Evolutionary conservation across 139 green algal species (phyloP).

Genomic region (Chlorella vulgaris): DNA sequence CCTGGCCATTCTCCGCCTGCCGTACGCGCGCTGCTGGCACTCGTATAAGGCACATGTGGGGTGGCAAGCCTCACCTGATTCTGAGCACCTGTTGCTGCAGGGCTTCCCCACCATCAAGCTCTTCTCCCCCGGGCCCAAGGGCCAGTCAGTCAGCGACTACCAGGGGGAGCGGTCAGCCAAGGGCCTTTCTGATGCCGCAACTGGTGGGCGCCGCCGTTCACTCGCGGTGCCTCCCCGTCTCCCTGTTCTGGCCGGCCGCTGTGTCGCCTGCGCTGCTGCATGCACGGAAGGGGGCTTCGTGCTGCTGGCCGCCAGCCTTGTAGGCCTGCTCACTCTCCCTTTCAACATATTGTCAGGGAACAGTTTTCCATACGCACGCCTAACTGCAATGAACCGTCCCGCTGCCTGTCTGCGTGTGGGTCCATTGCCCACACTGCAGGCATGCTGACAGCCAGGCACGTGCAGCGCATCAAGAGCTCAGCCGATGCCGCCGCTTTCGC

Average conservation of each 20-base stretch:
- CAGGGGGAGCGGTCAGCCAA: slow-evolving; percentile 23
- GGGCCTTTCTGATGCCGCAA: slow-evolving; percentile 8
- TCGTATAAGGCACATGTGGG: no score
- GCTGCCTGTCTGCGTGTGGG: no score
- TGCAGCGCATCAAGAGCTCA: slow-evolving; percentile 2
- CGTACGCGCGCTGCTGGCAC: no score
- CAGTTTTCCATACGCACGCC: no score
- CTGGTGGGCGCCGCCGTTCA: background rate
- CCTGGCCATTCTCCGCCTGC: no score
- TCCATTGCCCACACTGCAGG: background rate
- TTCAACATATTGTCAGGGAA: no score
- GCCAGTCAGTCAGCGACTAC: background rate
- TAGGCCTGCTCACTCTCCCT: no score
- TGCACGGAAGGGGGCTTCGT: no score
- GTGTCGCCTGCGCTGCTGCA: background rate
- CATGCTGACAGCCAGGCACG: slow-evolving; percentile 28
- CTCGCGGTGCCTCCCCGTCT: background rate
- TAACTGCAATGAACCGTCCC: no score
- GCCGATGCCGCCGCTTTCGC: slow-evolving; percentile 33
- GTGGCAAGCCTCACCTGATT: background rate
- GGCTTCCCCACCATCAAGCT: slow-evolving; percentile 62
- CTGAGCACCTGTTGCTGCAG: background rate
- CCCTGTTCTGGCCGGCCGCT: background rate
- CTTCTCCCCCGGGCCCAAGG: slow-evolving; percentile 4
- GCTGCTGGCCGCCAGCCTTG: no score